Evolutionary conservation across 768 basidiomycete species (phyloP), one percentile per base, ranked within the genome.

Genomic region (Clitopilus hobsonii): DNA sequence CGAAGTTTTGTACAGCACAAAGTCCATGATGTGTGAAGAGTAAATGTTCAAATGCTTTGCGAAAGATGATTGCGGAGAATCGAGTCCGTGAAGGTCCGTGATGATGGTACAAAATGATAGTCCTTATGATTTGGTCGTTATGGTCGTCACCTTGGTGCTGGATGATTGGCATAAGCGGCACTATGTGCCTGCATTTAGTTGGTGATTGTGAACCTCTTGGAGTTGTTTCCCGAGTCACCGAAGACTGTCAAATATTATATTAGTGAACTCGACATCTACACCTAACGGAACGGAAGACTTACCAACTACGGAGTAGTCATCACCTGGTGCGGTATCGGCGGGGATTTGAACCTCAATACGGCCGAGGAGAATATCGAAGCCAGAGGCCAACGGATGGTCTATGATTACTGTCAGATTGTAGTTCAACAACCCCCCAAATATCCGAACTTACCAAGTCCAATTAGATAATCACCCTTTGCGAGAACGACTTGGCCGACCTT

Each of bases 161-260:
- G 13, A 36, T 36, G 32, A 36, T 36, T 36, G 32, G 13, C 47
- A 13, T 27, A 23, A 14, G 22, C 41, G 49, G 38, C 23, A 16
- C 14, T 32, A 41, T n/a, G 24, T 58, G 45, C 25, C 52, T 18
- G 38, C 56, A 29, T 51, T 73, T 63, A 75, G 47, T 63, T 52
- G 16, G 60, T 64, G 55, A 84, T 83, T 11, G 70, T 71, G 60
- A 84, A 84, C 41, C 52, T 14, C 6, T 65, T 66, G 25, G 81
- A 75, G 51, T 67, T 74, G 58, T 71, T 71, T 16, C 69, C 69
- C 25, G 69, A 71, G 55, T 71, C 63, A 28, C 69, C 68, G 53
- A 71, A 68, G 27, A 71, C 69, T 71, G 54, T 47, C 41, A 41
- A 41, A 28, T 47, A 54, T n/a, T 48, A n/a, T 36, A 49, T 56